phyloP scores from a whole-genome alignment of 768 basidiomycete genomes.

The Boletus insuetus region DNA sequence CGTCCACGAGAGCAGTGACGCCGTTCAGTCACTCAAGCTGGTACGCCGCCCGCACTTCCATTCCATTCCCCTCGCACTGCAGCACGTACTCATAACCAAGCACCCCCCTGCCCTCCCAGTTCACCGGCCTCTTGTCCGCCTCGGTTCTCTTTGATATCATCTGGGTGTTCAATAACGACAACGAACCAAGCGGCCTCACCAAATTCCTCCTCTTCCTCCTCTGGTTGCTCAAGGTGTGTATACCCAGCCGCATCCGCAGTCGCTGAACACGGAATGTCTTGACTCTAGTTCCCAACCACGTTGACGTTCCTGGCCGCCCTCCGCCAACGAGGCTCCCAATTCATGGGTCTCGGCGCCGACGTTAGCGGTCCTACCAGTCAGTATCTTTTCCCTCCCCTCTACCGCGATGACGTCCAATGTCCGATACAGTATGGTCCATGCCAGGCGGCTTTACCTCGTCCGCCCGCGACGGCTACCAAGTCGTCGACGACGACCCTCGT shows the following conservation, averaged over 20 bases:
- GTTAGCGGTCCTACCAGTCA: conserved; percentile 57
- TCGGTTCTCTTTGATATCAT: conserved; percentile 70
- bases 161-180: conserved; percentile 49
- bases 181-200: conserved; percentile 55
- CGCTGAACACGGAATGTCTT: neutral
- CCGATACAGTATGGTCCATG: conserved; percentile 69
- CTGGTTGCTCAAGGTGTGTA: conserved; percentile 54
- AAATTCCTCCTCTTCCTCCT: conserved; percentile 54
- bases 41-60: conserved; percentile 33
- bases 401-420: neutral
- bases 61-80: no score
- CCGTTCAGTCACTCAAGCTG: conserved; percentile 58
- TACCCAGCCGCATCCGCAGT: neutral
- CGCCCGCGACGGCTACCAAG: conserved; percentile 57
- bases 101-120: conserved; percentile 37
- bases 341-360: conserved; percentile 51
- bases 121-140: conserved; percentile 56
- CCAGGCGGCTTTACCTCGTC: conserved; percentile 65
- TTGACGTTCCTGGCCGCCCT: conserved; percentile 48
- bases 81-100: no score
- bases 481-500: conserved; percentile 47
- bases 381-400: neutral
- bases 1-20: conserved; percentile 67
- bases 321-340: conserved; percentile 57
- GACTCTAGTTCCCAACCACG: conserved; percentile 55